These are phyloP conservation scores for Hypocreales sp. DNA, from an alignment of 2,329 filamentous ascomycete species.

Conservation along the genomic window DNA sequence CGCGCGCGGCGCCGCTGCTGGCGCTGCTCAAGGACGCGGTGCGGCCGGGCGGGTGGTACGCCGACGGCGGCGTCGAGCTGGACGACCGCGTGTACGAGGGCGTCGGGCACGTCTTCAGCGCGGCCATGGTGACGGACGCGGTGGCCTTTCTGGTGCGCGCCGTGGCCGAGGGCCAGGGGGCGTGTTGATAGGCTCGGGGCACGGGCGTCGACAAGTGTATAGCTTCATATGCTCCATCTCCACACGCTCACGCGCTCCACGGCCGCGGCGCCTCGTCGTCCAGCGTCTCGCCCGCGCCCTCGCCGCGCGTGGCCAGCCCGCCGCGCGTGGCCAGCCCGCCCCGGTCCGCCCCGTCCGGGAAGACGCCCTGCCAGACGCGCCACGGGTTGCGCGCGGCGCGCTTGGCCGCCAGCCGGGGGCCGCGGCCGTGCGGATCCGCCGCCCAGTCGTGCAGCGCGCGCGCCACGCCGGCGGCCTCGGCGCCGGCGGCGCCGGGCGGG, in stretches of 20 bases:
- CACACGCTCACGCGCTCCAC: too few species aligned
- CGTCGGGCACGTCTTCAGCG: conserved; percentile 53
- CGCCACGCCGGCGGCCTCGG: conserved; percentile 22
- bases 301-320: conserved; percentile 18
- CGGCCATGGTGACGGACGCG: conserved; percentile 51
- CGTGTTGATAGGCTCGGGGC: too few species aligned
- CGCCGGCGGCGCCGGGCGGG: conserved; percentile 27
- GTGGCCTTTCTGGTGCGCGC: conserved; percentile 43
- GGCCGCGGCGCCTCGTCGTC: conserved; percentile 21
- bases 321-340: conserved; percentile 18
- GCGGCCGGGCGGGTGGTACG: conserved; percentile 30
- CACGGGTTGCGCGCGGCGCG: conserved; percentile 33
- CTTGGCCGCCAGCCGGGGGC: conserved; percentile 28
- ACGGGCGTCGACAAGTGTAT: too few species aligned
- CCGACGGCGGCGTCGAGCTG: conserved; percentile 39
- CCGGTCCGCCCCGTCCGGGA: conserved; percentile 18
- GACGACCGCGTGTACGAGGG: conserved; percentile 54
- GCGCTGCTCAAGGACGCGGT: conserved; percentile 41
- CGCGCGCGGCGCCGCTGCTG: conserved; percentile 42
- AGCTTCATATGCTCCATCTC: too few species aligned
- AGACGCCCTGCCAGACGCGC: conserved; percentile 27
- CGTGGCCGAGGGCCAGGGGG: conserved; percentile 20
- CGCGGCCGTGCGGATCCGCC: conserved; percentile 35
- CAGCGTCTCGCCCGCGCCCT: conserved; percentile 23
- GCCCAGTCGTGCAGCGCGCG: conserved; percentile 32